Evolutionary conservation across 1,284 basidiomycete genomes (phyloP).

Genomic region (Xerocomus cyaneibrunnescens): DNA sequence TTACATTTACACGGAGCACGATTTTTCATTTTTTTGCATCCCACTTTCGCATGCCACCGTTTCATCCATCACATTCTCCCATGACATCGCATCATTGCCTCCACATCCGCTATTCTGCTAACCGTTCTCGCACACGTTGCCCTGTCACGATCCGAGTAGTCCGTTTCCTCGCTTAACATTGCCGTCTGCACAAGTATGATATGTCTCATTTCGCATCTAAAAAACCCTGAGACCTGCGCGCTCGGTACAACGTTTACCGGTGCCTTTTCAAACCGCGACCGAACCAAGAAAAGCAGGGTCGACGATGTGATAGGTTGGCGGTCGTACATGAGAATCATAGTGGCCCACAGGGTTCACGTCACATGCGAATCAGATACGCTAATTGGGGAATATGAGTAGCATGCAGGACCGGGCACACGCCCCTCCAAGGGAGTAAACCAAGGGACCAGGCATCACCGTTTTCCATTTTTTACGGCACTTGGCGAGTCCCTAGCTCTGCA

Average conservation of each 20-base stretch:
- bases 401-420: slow-evolving; percentile 2
- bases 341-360: slow-evolving; percentile 1
- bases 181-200: slow-evolving; percentile 23
- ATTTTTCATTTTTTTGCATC: slow-evolving; percentile 18
- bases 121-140: slow-evolving; percentile 17
- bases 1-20: slow-evolving; percentile 17
- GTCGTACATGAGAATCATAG: background rate
- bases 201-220: slow-evolving; percentile 12
- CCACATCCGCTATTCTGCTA: slow-evolving; percentile 8
- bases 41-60: slow-evolving; percentile 25
- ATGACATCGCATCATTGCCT: slow-evolving; percentile 18
- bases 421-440: slow-evolving; percentile 1
- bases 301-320: background rate
- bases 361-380: background rate
- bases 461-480: slow-evolving; percentile 18
- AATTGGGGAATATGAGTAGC: too few species aligned
- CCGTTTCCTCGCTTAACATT: slow-evolving; percentile 17
- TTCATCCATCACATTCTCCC: slow-evolving; percentile 20
- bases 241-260: background rate
- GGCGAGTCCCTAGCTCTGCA: slow-evolving; percentile 20
- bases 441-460: slow-evolving; percentile 16
- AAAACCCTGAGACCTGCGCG: slow-evolving; percentile 1
- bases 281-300: background rate
- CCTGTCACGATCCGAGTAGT: slow-evolving; percentile 10
- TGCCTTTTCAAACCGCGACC: background rate